Evolutionary conservation across 2,329 filamentous ascomycete species (phyloP).

Genomic region (Microsporum ferrugineum): DNA sequence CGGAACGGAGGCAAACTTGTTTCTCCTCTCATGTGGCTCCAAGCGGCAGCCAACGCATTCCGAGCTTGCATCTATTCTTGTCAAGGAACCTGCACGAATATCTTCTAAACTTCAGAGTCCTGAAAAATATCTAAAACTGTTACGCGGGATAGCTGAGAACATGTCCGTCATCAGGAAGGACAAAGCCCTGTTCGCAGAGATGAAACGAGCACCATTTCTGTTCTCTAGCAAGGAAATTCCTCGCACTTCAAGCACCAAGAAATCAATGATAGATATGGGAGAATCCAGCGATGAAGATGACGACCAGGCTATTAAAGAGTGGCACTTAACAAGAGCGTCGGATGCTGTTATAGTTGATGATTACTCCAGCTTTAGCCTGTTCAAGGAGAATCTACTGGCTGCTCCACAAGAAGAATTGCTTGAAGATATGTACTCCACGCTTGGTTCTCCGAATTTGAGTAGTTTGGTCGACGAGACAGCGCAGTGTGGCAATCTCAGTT

Average conservation of each 20-base stretch:
- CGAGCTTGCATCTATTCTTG: slow-evolving; percentile 76
- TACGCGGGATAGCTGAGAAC: slow-evolving; percentile 69
- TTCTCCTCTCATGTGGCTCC: slow-evolving; percentile 76
- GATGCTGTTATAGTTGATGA: slow-evolving; percentile 76
- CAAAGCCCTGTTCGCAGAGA: slow-evolving; percentile 61
- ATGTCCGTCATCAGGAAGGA: slow-evolving; percentile 61
- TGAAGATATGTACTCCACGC: slow-evolving; percentile 70
- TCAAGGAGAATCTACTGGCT: slow-evolving; percentile 72
- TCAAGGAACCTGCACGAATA: slow-evolving; percentile 69
- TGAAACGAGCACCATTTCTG: slow-evolving; percentile 66
- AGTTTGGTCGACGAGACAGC: slow-evolving; percentile 67
- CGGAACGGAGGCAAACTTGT: slow-evolving; percentile 73
- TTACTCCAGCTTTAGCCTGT: slow-evolving; percentile 76
- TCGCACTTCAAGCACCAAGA: slow-evolving; percentile 18
- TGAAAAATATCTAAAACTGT: slow-evolving; percentile 75
- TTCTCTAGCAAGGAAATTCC: slow-evolving; percentile 69
- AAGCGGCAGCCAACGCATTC: slow-evolving; percentile 80
- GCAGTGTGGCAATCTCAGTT: slow-evolving; percentile 53
- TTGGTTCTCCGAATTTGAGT: slow-evolving; percentile 68
- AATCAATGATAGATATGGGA: slow-evolving; percentile 12
- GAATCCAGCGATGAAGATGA: slow-evolving; percentile 44
- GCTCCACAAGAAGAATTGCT: slow-evolving; percentile 82
- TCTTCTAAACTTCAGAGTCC: slow-evolving; percentile 66
- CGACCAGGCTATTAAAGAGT: slow-evolving; percentile 59
- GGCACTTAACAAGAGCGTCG: slow-evolving; percentile 59